These are phyloP conservation scores for Synchytrium microbalum DNA, from an alignment of 371 early-diverging fungal species.

Conservation along the genomic window DNA sequence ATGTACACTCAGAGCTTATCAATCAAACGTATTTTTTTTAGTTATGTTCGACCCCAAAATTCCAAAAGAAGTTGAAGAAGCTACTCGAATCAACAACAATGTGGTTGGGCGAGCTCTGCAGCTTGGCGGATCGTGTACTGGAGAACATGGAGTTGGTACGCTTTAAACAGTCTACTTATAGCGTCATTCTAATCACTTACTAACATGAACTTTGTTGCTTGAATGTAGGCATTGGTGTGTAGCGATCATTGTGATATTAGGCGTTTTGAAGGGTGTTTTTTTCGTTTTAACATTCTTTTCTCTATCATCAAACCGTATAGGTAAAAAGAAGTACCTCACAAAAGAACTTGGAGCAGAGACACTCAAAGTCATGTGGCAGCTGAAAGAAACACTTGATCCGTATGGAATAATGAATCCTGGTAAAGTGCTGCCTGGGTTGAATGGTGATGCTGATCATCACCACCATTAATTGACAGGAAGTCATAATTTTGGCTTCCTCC, in stretches of 20 bases:
- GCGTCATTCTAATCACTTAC: background rate
- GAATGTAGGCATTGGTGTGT: too few relatives aligned
- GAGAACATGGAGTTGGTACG: constrained; percentile 59
- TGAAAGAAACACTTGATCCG: constrained; percentile 57
- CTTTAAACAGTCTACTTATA: background rate
- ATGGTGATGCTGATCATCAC: background rate
- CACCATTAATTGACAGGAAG: too few relatives aligned
- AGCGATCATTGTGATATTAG: too few relatives aligned
- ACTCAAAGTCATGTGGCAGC: constrained; percentile 47
- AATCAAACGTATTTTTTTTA: too few relatives aligned
- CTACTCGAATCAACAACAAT: constrained; percentile 18
- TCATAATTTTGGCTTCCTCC: too few relatives aligned
- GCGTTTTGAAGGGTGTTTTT: too few relatives aligned
- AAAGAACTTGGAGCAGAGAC: constrained; percentile 37
- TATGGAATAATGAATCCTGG: constrained; percentile 60
- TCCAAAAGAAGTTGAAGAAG: constrained; percentile 29
- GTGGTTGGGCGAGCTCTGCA: constrained; percentile 21
- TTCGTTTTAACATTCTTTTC: too few relatives aligned
- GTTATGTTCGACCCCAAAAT: constrained; percentile 38
- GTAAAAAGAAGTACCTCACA: constrained; percentile 52
- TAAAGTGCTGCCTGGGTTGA: constrained; percentile 28
- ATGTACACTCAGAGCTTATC: too few relatives aligned
- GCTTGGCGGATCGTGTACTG: constrained; percentile 41
- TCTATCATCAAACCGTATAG: too few relatives aligned
- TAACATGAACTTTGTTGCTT: too few relatives aligned